Base-by-base conservation (phyloP, 768 basidiomycete genomes). In the Macrolepiota fuliginosa region DNA sequence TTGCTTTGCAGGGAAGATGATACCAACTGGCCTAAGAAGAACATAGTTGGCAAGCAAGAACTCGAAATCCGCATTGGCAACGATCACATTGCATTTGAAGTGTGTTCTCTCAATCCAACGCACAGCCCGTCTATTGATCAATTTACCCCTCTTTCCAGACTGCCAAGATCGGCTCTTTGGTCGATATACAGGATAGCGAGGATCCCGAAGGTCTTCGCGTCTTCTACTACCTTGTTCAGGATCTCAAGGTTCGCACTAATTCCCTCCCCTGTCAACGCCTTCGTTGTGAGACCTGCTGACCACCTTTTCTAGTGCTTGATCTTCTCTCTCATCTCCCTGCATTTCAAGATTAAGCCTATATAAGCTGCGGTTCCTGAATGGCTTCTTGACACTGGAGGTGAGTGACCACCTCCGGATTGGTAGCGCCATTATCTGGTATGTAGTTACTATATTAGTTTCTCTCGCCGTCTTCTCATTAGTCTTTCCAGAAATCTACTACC, bases 281-380 rank as follows among this genome's bases (percentile, higher is more conserved):
- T n/a, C 45, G 13, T 36, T 54, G 25, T 63, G 27, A 50, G 24
- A 51, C 4, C 50, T 51, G 12, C 9, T 54, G 19, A 35, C 13
- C 29, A 4, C 6, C 51, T 19, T 25, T 32, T 19, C 5, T 69
- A 99, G 96, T 98, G 96, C 77, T 84, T 98, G 63, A 96, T 99
- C 67, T 97, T 98, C 75, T 98, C 97, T 9, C 84, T 99, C 64
- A 98, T 99, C 72, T 94, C 94, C 2, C 85, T 99, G 39, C 96
- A 99, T 81, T 98, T 99, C 90, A 98, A 98, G 80, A 98, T 99
- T 83, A 98, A 99, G 83, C 97, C 97, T 15, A 98, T 94, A 68
- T 94, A 86, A 77, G 55, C 13, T 32, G 53, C 7, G 19, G 37
- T 50, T 32, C 37, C 25, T 29, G 15, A 45, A 22, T 5, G 39